These are phyloP conservation scores for Ogataea trehalophila DNA, from an alignment of 805 yeast genomes.

Conservation along the genomic window DNA sequence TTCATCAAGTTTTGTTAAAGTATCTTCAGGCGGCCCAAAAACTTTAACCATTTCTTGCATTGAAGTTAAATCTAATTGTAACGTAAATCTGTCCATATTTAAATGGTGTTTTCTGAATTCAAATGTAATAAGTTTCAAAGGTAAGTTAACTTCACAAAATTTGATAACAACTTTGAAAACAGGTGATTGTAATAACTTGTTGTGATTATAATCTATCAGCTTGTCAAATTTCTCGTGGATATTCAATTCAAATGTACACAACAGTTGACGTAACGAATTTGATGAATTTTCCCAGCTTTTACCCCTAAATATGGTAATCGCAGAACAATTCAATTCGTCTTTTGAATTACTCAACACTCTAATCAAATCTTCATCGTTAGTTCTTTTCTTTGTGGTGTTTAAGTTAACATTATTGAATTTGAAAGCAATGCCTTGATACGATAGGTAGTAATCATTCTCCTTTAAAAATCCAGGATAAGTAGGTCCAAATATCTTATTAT, in stretches of 20 bases:
- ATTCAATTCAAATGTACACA: neutral
- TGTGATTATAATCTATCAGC: too few species aligned
- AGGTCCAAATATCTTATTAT: conserved; percentile 57
- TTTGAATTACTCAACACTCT: conserved; percentile 22
- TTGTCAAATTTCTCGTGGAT: too few species aligned
- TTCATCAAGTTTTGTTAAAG: conserved; percentile 35
- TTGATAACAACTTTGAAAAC: conserved; percentile 6
- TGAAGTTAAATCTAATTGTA: conserved; percentile 38
- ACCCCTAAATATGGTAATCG: conserved; percentile 38
- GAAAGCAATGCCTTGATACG: conserved; percentile 56
- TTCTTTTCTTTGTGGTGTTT: neutral
- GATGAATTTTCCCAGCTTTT: conserved; percentile 29
- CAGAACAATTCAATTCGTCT: conserved; percentile 33
- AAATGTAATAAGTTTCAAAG: conserved; percentile 17
- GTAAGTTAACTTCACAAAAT: conserved; percentile 7
- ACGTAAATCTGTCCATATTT: conserved; percentile 7
- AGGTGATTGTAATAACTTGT: conserved; percentile 3
- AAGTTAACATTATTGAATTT: conserved; percentile 32
- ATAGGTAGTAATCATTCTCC: conserved; percentile 35
- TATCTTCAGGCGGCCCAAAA: conserved; percentile 56
- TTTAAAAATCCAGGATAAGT: conserved; percentile 50
- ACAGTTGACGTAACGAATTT: neutral
- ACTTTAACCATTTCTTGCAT: conserved; percentile 44
- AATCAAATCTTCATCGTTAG: conserved; percentile 14
- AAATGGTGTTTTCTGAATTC: conserved; percentile 25